Base-by-base conservation (phyloP, 2,329 filamentous ascomycete genomes). In the Xylariomycetidae sp. region DNA sequence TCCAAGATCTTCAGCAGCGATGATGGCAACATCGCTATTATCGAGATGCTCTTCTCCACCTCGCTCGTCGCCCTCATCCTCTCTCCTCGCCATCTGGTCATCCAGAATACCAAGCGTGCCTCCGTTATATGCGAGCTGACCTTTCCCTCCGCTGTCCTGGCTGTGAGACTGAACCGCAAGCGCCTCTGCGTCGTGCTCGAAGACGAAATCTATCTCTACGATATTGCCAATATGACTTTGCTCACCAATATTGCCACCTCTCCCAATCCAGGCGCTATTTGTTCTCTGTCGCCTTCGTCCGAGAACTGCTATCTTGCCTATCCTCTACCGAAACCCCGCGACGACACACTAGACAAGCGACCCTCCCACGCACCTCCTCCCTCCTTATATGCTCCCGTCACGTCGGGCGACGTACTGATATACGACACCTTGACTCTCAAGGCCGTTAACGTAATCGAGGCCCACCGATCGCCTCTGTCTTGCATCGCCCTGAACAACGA, bases 11-110 rank as follows among this genome's bases (percentile, higher is more conserved):
- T 92, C 61, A 90, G 89, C 58, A 92, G 86, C 54, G 85, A 90
- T 57, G 88, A 96, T 56, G 87, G 86, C 39, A 94, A 96, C 60
- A 90, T 98, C 34, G 85, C 88, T 29, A 88, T 95, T 46, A 82
- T 96, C 52, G 92, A 98, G 67, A 96, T 96, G 89, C 79, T 98
- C 45, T 98, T 98, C 63, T 95, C 90, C 19, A 96, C 92, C 19
- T 96, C 92, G 3, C 76, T 98, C 22, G 90, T 98, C 37, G 92
- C 92, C 33, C 73, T 96, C 34, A 89, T 95, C 43, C 71, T 95
- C 25, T 95, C 92, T 14, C 92, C 92, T 5, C 76, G 92, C 35
- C 84, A 94, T 39, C 70, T 98, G 34, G 86, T 94, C 47, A 96
- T 98, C 53, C 89, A 94, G 54, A 98, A 98, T 60, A 98, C 92